Evolutionary conservation across 169 alveolate genomes (phyloP), one percentile per base, ranked within the genome.

Genomic region (Cryptosporidium canis): DNA sequence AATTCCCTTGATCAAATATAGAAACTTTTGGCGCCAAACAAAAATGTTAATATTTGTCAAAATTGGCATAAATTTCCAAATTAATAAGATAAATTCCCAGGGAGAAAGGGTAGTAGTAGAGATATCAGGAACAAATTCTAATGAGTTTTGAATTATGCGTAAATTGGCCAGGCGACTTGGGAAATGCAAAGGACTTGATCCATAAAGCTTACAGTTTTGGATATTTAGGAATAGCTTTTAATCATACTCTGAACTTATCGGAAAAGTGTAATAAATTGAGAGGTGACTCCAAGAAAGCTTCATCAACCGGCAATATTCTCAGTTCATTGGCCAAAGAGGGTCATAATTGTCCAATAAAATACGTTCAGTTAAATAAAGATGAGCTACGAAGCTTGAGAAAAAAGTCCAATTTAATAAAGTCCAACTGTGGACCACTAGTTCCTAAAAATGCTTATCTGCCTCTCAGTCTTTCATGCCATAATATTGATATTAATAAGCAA

Each of bases 91-190:
- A 51, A 51, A 16, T n/a, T 3, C 24, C 24, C 35, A 14, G n/a
- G 27, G 24, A 51, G 24, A 51, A 3, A 51, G 12, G 8, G 24
- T 8, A 18, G 18, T 51, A 51, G 2, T 21, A 7, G 8, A 51
- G 2, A 6, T 7, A 51, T 18, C 24, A 18, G 33, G 24, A 51
- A 66, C 61, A n/a, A n/a, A n/a, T 31, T 70, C 21, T 2, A 41
- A 77, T 77, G 87, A 58, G 72, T 18, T 58, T 77, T 58, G 87
- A 77, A 33, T n/a, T 77, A 21, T 77, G 87, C 24, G 87, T 77
- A 58, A 58, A 43, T n/a, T 77, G 87, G 87, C 72, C 87, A 58
- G 72, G 47, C 3, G 47, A 61, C 27, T 27, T 58, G 29, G 51
- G 37, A 6, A 29, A 33, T 14, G 70, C 66, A 5, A 77, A 39